phyloP scores from a whole-genome alignment of 2,329 filamentous ascomycete species.

The Tolypocladium amazonense region DNA sequence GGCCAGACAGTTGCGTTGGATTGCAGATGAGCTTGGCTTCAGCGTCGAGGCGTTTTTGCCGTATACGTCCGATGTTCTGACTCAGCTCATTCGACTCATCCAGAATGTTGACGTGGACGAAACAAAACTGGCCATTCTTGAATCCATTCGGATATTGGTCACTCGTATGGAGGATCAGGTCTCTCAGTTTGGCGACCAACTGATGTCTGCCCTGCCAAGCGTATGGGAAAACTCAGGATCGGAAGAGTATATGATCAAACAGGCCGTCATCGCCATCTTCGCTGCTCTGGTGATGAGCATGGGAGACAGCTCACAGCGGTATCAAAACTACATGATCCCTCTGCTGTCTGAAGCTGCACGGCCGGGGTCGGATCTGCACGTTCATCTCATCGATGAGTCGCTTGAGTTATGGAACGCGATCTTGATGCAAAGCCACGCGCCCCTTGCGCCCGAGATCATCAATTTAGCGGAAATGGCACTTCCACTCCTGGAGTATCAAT shows the following conservation, averaged over 20 bases:
- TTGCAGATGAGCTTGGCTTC: conserved; percentile 82
- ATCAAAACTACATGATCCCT: conserved; percentile 71
- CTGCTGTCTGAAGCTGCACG: conserved; percentile 73
- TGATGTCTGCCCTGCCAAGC: conserved; percentile 68
- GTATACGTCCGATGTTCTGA: conserved; percentile 63
- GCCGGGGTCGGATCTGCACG: conserved; percentile 60
- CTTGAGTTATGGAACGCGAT: conserved; percentile 81
- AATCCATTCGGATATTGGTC: conserved; percentile 74
- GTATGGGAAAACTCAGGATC: conserved; percentile 74
- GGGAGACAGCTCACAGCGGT: conserved; percentile 64
- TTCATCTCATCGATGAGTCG: conserved; percentile 85
- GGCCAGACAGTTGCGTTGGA: conserved; percentile 68
- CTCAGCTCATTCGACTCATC: conserved; percentile 65
- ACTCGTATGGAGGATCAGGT: conserved; percentile 69
- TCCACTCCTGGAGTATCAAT: conserved; percentile 55
- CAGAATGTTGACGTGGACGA: conserved; percentile 72
- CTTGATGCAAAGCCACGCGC: conserved; percentile 52
- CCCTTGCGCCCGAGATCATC: conserved; percentile 51
- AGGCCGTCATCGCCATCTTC: conserved; percentile 80
- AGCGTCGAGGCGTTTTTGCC: conserved; percentile 62
- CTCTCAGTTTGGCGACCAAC: conserved; percentile 60
- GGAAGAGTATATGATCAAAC: conserved; percentile 87
- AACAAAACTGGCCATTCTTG: conserved; percentile 81
- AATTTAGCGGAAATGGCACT: conserved; percentile 52
- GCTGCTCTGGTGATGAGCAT: conserved; percentile 78